Evolutionary conservation across 805 yeast genomes (phyloP).

Genomic region (Debaryomyces maramus): DNA sequence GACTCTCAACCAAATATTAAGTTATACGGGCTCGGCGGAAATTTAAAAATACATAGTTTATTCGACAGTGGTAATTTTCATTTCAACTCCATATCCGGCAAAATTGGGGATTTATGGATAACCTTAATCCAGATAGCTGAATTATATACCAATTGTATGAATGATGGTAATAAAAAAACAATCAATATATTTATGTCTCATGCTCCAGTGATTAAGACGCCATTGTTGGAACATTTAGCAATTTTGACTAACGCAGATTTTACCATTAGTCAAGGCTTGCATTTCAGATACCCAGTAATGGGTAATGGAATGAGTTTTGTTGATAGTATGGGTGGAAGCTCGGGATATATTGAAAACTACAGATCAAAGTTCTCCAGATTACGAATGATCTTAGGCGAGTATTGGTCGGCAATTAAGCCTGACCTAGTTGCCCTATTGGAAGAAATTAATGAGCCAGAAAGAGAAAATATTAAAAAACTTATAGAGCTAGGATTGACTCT

Average conservation of each 20-base stretch:
- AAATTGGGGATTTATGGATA: constrained; percentile 68
- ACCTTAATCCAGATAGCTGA: constrained; percentile 71
- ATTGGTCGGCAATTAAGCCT: constrained; percentile 61
- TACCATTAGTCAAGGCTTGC: constrained; percentile 70
- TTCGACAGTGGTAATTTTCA: constrained; percentile 47
- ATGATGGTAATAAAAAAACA: constrained; percentile 29
- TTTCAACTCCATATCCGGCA: constrained; percentile 21
- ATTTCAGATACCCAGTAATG: constrained; percentile 67
- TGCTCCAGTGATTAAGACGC: constrained; percentile 70
- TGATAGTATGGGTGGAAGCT: constrained; percentile 45
- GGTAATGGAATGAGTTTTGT: constrained; percentile 67
- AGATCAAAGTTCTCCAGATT: constrained; percentile 62
- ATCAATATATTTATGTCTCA: constrained; percentile 65
- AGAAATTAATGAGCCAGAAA: constrained; percentile 26
- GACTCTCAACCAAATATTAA: constrained; percentile 48
- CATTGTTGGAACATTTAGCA: constrained; percentile 66
- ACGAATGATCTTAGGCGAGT: constrained; percentile 57
- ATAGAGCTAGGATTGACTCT: constrained; percentile 58
- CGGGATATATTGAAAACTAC: constrained; percentile 54
- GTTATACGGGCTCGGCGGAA: constrained; percentile 72
- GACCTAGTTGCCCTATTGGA: constrained; percentile 47
- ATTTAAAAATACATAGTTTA: constrained; percentile 61
- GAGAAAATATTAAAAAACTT: constrained; percentile 36
- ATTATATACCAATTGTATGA: constrained; percentile 31
- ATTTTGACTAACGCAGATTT: constrained; percentile 68